Evolutionary conservation across 2,329 filamentous ascomycete genomes (phyloP).

Genomic region (Aureobasidium leucospermi): DNA sequence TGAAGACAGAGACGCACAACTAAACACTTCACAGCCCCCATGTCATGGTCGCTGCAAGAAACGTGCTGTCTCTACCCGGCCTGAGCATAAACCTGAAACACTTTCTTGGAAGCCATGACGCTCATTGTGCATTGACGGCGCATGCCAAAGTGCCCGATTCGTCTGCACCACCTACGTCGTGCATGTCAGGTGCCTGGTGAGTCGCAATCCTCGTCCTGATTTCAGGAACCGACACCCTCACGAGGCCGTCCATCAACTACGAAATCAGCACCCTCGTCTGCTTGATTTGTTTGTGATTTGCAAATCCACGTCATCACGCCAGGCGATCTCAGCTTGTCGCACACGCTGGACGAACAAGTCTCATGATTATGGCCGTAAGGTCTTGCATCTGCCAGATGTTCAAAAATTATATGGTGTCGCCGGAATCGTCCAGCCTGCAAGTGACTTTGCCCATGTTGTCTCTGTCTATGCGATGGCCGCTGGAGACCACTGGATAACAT

Average conservation of each 20-base stretch:
- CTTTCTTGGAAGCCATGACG: background rate
- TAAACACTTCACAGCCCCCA: background rate
- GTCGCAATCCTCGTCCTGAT: background rate
- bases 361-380: background rate
- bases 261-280: background rate
- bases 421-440: no score
- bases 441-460: background rate
- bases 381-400: background rate
- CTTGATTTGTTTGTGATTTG: background rate
- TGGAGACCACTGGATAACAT: no score
- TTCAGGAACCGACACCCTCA: background rate
- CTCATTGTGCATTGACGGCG: slow-evolving; percentile 4
- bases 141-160: slow-evolving; percentile 5
- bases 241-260: background rate
- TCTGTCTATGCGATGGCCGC: background rate
- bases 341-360: background rate
- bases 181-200: background rate
- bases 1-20: background rate
- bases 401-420: background rate
- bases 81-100: slow-evolving; percentile 5
- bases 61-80: background rate
- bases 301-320: background rate
- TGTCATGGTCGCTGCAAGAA: background rate
- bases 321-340: background rate
- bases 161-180: background rate